Evolutionary conservation across 2,329 filamentous ascomycete species (phyloP).

Genomic region (Cladosporium sp.): DNA sequence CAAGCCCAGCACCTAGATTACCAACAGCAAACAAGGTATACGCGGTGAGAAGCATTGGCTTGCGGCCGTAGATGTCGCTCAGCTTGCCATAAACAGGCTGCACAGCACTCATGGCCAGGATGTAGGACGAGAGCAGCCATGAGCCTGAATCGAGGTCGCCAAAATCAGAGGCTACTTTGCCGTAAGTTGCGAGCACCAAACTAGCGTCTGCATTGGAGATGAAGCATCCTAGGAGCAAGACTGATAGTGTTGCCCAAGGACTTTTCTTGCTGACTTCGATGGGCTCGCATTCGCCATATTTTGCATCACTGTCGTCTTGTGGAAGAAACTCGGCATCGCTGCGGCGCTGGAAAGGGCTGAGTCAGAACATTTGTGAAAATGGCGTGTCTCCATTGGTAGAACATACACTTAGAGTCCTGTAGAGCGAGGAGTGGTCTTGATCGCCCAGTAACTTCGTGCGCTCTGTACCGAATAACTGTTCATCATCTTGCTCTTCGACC

Average conservation of each 20-base stretch:
- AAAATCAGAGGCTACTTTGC: constrained; percentile 47
- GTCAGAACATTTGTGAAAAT: neutral
- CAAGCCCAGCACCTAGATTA: constrained; percentile 38
- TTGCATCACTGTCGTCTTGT: constrained; percentile 21
- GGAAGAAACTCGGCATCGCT: constrained; percentile 19
- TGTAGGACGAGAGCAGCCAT: constrained; percentile 44
- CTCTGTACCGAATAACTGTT: neutral
- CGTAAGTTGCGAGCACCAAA: constrained; percentile 63
- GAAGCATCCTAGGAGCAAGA: constrained; percentile 53
- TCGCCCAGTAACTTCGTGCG: constrained; percentile 11
- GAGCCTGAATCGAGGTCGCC: constrained; percentile 37
- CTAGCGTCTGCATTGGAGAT: constrained; percentile 62
- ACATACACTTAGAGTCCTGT: constrained; percentile 21
- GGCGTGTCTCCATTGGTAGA: no score
- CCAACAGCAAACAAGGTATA: constrained; percentile 42
- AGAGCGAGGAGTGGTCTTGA: constrained; percentile 14
- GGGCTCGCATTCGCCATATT: constrained; percentile 12
- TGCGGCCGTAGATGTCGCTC: constrained; percentile 44
- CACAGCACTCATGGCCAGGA: constrained; percentile 39
- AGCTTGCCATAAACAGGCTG: constrained; percentile 43
- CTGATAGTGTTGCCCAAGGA: constrained; percentile 27
- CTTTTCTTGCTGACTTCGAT: constrained; percentile 13
- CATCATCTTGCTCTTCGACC: neutral
- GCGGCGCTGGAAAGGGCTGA: constrained; percentile 13
- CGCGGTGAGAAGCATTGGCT: constrained; percentile 35